Evolutionary conservation across 176 grass and related monocot species (phyloP).

Genomic region (Microstegium vimineum): DNA sequence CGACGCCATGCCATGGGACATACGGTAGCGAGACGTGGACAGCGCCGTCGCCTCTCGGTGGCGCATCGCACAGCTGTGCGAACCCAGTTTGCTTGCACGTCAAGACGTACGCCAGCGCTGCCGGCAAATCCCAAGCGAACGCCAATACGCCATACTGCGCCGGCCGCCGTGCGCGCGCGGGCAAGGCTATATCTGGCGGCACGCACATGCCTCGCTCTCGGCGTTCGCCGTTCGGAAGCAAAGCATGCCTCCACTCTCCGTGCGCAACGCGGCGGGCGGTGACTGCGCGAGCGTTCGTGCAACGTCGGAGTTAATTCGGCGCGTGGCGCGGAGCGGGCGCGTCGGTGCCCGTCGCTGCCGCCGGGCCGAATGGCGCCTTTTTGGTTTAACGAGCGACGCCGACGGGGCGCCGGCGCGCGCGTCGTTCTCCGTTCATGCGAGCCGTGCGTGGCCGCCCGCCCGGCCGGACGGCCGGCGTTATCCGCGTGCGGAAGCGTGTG

Average conservation of each 20-base stretch:
- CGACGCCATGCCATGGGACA: conserved; percentile 14
- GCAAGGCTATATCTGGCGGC: background rate
- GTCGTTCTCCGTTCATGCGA: background rate
- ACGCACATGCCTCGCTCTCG: background rate
- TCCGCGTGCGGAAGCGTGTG: background rate
- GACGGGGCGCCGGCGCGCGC: background rate
- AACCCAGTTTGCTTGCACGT: background rate
- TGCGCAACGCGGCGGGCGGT: background rate
- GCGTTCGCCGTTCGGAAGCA: background rate
- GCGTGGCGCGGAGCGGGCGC: background rate
- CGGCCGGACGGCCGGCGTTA: background rate
- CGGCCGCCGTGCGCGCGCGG: background rate
- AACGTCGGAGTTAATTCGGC: conserved; percentile 4
- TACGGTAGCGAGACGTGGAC: conserved; percentile 5
- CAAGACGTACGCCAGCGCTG: background rate
- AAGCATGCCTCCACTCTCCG: background rate
- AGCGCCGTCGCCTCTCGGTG: background rate
- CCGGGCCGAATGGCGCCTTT: background rate
- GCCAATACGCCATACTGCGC: background rate
- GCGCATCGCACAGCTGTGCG: conserved; percentile 25
- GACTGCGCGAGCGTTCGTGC: conserved; percentile 6
- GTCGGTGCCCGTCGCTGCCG: conserved; percentile 6
- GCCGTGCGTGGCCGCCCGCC: background rate
- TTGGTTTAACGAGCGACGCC: background rate
- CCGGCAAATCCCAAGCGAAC: background rate